phyloP scores from a whole-genome alignment of 371 early-diverging fungal genomes.

The Rhizomucor pusillus region DNA sequence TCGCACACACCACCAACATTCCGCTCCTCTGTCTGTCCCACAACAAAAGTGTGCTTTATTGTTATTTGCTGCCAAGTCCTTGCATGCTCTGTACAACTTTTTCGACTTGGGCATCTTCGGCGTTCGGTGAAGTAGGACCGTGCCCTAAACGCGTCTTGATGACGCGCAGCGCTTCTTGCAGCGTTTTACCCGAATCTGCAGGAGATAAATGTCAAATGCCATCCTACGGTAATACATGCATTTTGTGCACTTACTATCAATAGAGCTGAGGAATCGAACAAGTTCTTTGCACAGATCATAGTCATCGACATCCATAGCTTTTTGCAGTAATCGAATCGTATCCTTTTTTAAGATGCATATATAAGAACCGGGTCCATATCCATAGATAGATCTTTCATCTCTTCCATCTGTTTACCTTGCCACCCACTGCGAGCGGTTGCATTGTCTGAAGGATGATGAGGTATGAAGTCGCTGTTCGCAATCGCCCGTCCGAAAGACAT shows the following conservation, averaged over 20 bases:
- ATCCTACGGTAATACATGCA: background rate
- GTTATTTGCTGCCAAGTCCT: conserved; percentile 8
- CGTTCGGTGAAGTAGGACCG: conserved; percentile 19
- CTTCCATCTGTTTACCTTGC: conserved; percentile 35
- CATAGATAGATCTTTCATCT: background rate
- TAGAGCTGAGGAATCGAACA: conserved; percentile 76
- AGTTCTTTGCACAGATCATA: conserved; percentile 82
- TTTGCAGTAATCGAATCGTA: conserved; percentile 70
- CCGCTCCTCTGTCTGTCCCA: too few relatives aligned
- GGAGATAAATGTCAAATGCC: background rate
- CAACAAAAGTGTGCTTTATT: too few relatives aligned
- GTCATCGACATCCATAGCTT: conserved; percentile 72
- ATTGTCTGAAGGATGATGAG: conserved; percentile 83
- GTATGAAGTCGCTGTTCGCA: conserved; percentile 83
- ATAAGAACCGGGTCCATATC: background rate
- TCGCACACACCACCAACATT: too few relatives aligned
- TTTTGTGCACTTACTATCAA: conserved; percentile 58
- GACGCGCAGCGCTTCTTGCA: conserved; percentile 39
- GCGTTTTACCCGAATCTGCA: conserved; percentile 38
- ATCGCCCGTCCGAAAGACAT: conserved; percentile 65
- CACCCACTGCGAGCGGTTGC: conserved; percentile 68
- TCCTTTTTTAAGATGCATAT: conserved; percentile 31
- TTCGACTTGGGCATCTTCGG: conserved; percentile 31
- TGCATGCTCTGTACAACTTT: conserved; percentile 33
- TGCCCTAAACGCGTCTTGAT: conserved; percentile 31